A percentile compares a stretch with the other conserved stretches of the same genome.
Conservation (phyloP, 148 eudicot species). For the Fagopyrum homotropicum region DNA sequence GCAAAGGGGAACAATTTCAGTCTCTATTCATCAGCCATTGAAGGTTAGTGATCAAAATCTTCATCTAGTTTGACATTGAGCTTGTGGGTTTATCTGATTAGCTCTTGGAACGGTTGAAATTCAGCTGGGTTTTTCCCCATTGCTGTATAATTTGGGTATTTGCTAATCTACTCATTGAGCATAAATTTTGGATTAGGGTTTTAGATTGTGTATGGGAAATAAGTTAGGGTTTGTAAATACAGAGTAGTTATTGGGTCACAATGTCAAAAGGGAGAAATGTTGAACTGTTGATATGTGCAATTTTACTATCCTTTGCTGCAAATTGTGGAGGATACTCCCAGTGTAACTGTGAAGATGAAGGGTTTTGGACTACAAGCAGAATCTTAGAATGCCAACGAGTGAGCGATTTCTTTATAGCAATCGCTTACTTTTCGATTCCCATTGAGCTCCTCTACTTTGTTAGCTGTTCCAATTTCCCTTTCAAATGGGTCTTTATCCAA, state of each 20-base stretch:
- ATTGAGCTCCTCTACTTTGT: slow-evolving; percentile 83
- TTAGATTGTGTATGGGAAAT: neutral
- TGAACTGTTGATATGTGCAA: slow-evolving; percentile 24
- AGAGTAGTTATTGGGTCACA: neutral
- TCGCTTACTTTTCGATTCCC: slow-evolving; percentile 93
- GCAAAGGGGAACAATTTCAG: neutral
- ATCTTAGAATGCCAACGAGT: slow-evolving; percentile 43
- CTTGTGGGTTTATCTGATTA: neutral
- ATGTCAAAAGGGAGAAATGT: slow-evolving; percentile 11
- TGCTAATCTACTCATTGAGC: neutral
- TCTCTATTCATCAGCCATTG: neutral
- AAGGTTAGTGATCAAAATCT: slow-evolving; percentile 1
- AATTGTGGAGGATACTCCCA: slow-evolving; percentile 28
- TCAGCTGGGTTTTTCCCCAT: neutral
- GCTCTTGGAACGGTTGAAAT: neutral
- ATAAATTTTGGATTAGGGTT: neutral
- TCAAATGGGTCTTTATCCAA: slow-evolving; percentile 86
- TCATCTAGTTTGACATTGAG: neutral
- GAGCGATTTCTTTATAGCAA: slow-evolving; percentile 52
- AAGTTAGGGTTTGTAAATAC: neutral
- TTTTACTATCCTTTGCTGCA: slow-evolving; percentile 20
- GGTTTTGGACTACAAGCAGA: slow-evolving; percentile 30
- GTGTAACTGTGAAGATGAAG: slow-evolving; percentile 47
- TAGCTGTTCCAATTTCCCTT: slow-evolving; percentile 77
- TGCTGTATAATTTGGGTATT: neutral